phyloP scores from a whole-genome alignment of 2,329 filamentous ascomycete genomes.

The Penicillium nordicum region DNA sequence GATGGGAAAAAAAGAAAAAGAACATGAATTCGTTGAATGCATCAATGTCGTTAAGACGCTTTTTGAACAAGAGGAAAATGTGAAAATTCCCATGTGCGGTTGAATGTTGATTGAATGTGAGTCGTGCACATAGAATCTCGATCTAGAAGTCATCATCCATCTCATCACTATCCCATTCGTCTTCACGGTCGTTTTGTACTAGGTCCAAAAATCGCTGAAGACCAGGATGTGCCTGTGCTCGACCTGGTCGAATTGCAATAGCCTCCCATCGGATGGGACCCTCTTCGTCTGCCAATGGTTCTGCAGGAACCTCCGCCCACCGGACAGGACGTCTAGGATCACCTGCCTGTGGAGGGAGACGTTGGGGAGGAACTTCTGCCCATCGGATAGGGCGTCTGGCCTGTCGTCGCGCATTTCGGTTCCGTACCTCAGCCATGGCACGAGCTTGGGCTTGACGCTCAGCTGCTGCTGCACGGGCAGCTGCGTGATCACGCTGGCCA shows the following conservation, averaged over 20 bases:
- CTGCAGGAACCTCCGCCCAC: neutral
- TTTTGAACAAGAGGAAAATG: neutral
- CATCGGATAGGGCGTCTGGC: neutral
- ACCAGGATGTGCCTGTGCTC: conserved; percentile 25
- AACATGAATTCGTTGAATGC: conserved; percentile 3
- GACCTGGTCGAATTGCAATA: conserved; percentile 2
- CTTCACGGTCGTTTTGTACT: conserved; percentile 53
- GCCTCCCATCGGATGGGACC: conserved; percentile 1
- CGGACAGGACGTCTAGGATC: conserved; percentile 4
- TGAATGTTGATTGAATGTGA: neutral
- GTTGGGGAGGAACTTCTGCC: conserved; percentile 4
- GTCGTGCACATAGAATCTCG: neutral
- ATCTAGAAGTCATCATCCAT: conserved; percentile 43
- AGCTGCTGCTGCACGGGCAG: conserved; percentile 37
- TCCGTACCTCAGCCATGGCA: conserved; percentile 38
- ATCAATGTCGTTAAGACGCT: conserved; percentile 6
- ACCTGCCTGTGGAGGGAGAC: conserved; percentile 7
- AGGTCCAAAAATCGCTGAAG: conserved; percentile 53
- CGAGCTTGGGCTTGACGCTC: conserved; percentile 39
- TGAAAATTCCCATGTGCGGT: neutral
- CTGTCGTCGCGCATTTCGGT: conserved; percentile 20
- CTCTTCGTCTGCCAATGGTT: neutral
- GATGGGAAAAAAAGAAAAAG: neutral
- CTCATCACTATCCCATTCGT: conserved; percentile 60
- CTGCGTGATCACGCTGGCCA: conserved; percentile 30